Evolutionary conservation across 345 rosid genomes (phyloP), one percentile per base, ranked within the genome.

Genomic region (Combretum micranthum): DNA sequence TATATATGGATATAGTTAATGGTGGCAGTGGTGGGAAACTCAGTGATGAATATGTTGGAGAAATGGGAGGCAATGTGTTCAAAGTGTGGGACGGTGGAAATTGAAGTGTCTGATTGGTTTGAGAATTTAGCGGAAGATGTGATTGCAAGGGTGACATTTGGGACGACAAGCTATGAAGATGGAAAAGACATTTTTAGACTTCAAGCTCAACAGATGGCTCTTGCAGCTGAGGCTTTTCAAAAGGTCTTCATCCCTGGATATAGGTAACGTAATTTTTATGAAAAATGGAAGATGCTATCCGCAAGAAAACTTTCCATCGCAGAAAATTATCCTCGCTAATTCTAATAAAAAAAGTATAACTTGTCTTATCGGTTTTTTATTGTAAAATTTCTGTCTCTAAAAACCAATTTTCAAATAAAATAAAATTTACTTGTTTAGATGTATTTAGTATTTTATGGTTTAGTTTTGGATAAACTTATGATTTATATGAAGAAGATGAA

Each of bases 71-170:
- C 57, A 55, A 69, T 63, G 61, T 44, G 58, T 44, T 22, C 70
- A 1, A 58, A 61, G 46, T 53, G 61, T 1, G 79, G 78, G 7
- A 76, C 68, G 26, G 71, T 83, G 2, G 88, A 80, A 43, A 65
- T 88, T 0, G 92, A 85, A 53, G 83, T 84, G 12, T 80, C 79
- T 2, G 84, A 72, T 13, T 76, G 85, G 77, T 88, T 80, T 67
- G 86, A 79, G 39, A 72, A 60, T 10, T 72, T 92, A 0, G 83
- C 96, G 2, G 93, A 83, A 67, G 95, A 88, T 59, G 83, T 88
- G 26, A 86, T 91, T 13, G 77, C 92, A 15, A 76, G 84, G 21
- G 77, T 90, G 7, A 90, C 88, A 15, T 88, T 91, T 57, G 95
- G 96, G 3, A 83, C 78, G 3, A 83, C 78, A 21, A 88, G 87